These are phyloP conservation scores for Neofusicoccum ribis DNA, from an alignment of 2,329 filamentous ascomycete species.

Conservation along the genomic window DNA sequence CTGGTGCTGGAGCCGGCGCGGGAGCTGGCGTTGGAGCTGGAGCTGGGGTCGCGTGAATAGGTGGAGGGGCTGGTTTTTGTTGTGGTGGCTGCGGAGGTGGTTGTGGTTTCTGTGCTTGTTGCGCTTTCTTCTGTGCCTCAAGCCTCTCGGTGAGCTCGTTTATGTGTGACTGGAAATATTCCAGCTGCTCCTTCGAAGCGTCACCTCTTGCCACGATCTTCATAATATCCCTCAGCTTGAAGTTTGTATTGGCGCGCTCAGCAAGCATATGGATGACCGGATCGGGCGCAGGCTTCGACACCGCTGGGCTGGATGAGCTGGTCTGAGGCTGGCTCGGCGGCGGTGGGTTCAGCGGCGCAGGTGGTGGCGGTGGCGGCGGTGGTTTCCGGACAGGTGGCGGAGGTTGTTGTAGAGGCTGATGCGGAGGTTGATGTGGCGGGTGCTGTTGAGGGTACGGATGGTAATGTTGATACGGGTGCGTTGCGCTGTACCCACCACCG, in stretches of 20 bases:
- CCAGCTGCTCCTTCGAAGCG: constrained; percentile 69
- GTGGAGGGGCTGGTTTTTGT: not conserved
- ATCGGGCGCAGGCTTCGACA: constrained; percentile 54
- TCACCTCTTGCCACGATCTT: constrained; percentile 77
- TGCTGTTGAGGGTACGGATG: constrained; percentile 29
- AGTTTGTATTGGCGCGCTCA: constrained; percentile 71
- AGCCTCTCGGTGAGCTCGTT: constrained; percentile 68
- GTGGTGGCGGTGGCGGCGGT: constrained; percentile 13
- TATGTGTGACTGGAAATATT: constrained; percentile 77
- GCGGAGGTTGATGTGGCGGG: constrained; percentile 26
- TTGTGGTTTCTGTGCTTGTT: constrained; percentile 1
- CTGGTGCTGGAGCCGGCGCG: not conserved
- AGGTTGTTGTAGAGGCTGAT: constrained; percentile 30
- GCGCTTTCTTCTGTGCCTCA: constrained; percentile 38
- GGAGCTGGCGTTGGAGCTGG: not conserved
- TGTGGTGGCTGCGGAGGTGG: not conserved
- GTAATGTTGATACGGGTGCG: constrained; percentile 17
- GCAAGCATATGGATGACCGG: constrained; percentile 80
- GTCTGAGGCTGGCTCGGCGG: constrained; percentile 13
- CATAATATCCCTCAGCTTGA: constrained; percentile 75
- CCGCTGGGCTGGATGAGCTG: constrained; percentile 13
- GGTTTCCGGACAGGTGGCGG: constrained; percentile 21
- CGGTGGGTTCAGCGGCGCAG: constrained; percentile 22
- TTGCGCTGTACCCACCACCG: constrained; percentile 1
- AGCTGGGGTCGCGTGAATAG: not conserved